A percentile compares a stretch with the other conserved stretches of the same genome.
Evolutionary conservation across 768 basidiomycete genomes (phyloP).

Genomic region (Pleurotus tuber-regium): DNA sequence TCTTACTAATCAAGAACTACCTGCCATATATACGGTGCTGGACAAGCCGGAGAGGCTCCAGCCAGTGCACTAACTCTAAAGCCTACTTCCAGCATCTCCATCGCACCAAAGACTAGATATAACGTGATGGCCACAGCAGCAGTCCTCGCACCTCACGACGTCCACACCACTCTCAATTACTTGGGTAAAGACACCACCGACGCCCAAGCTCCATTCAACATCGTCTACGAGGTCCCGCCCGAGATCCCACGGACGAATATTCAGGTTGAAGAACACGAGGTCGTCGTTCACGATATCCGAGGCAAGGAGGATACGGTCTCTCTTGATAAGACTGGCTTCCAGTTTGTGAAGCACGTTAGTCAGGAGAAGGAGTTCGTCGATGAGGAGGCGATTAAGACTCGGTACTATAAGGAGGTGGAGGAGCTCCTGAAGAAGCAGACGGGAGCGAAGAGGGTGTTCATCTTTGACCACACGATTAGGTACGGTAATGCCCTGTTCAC

Average conservation of each 20-base stretch:
- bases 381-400: conserved; percentile 30
- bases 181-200: conserved; percentile 4
- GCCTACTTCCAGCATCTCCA: too few species aligned
- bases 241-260: conserved; percentile 20
- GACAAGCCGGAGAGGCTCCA: too few species aligned
- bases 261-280: conserved; percentile 14
- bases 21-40: too few species aligned
- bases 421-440: conserved; percentile 36
- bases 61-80: too few species aligned
- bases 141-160: conserved; percentile 9
- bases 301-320: conserved; percentile 28
- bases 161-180: conserved; percentile 8
- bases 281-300: conserved; percentile 29
- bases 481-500: background rate
- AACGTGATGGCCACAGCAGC: conserved; percentile 10
- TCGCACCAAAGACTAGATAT: background rate
- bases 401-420: conserved; percentile 38
- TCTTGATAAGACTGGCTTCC: conserved; percentile 35
- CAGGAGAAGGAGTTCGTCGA: conserved; percentile 29
- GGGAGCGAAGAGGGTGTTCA: conserved; percentile 33
- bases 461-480: conserved; percentile 37
- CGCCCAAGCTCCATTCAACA: conserved; percentile 15
- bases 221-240: conserved; percentile 13
- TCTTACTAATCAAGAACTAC: too few species aligned
- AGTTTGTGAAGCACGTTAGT: conserved; percentile 23